Evolutionary conservation across 78 protist species (phyloP), one percentile per base, ranked within the genome.

Genomic region (Polysphondylium violaceum): DNA sequence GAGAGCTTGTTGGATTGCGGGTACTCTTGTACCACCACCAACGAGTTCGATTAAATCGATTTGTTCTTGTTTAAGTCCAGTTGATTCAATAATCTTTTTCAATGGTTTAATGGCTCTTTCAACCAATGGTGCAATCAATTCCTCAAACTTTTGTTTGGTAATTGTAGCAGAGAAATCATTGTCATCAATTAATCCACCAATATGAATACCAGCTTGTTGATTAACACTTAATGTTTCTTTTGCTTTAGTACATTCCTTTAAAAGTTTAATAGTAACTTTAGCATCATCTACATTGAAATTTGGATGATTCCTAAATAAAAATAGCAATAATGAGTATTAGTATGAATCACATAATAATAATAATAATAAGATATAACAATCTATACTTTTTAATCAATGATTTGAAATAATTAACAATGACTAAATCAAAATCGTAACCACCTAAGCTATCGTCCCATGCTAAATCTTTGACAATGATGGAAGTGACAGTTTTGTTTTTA

Each of bases 201-300:
- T 71, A 73, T 63, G 74, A 16, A 87, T 72, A 19, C 65, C 90
- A n/a, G 95, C 90, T 56, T 91, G 90, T 72, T 76, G 90, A 86
- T 96, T 96, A 31, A 94, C 97, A 14, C 85, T 58, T 36, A 96
- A 76, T 14, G 90, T 93, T 50, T 88, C 92, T 77, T 96, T 96
- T 77, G 83, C 88, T 14, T 87, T 86, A 12, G 63, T 21, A 16
- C 95, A 94, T 74, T 94, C 95, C 69, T 87, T 90, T 69, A 72
- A 36, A 12, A 96, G 53, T 76, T 96, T 96, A 65, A 93, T 88
- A 72, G 93, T 76, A 9, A 74, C 23, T 29, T 61, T 69, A 0
- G 44, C 16, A 31, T 83, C 91, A 50, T 56, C 50, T 5, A 64
- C 35, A 56, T 83, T 58, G 1, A 50, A 33, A 27, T 56, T 25